Evolutionary conservation across 768 basidiomycete species (phyloP), one percentile per base, ranked within the genome.

Genomic region (Cubamyces sp.): DNA sequence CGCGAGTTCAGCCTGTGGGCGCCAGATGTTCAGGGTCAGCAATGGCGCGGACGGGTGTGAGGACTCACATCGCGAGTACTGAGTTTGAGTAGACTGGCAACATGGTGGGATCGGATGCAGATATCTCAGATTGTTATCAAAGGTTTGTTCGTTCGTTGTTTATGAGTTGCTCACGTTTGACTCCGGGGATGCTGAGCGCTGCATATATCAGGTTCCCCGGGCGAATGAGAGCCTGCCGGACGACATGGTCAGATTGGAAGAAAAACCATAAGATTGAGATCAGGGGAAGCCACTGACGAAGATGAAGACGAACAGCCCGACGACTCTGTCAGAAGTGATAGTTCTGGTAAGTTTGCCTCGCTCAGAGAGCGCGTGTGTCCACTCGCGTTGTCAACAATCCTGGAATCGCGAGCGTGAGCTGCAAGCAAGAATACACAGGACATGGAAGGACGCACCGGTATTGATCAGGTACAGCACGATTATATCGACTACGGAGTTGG

Each of bases 1-100:
- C 51, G 34, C 19, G 51, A 52, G 37, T 52, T 52, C 18, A 52
- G 37, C 51, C 51, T 52, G 30, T n/a, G n/a, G n/a, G n/a, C n/a
- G n/a, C n/a, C 21, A 3, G n/a, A 14, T n/a, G n/a, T 19, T 3
- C 5, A 7, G 34, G 3, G 19, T 14, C n/a, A n/a, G 34, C 5
- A 1, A 21, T 19, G 5, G 0, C 1, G 18, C 18, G 0, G 5
- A 14, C 15, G 18, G n/a, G 6, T 4, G 4, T 28, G 12, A 52
- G 34, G 8, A 11, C 51, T 52, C 37, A 52, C 51, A 52, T 52
- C 2, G 51, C 51, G n/a, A 52, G 11, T 15, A 52, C 51, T 11
- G 51, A 52, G 19, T 52, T 52, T 3, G 51, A 52, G 19, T 52
- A 52, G 3, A 52, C 51, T 52, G n/a, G 11, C 8, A 6, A 3